A percentile compares a stretch with the other conserved stretches of the same genome.
Evolutionary conservation across 331 rosid species (phyloP).

Genomic region (Quercus tomentella): DNA sequence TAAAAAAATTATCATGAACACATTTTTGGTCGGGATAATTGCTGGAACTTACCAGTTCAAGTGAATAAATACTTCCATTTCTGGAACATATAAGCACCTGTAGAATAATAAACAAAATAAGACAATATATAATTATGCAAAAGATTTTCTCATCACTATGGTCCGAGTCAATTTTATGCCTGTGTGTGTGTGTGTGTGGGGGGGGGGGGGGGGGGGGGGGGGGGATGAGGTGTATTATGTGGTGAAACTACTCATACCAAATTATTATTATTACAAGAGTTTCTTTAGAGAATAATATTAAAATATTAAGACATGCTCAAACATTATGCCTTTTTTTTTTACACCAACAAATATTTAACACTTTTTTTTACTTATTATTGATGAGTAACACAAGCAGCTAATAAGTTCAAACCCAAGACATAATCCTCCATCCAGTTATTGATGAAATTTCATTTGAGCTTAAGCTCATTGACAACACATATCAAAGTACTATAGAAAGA

Average conservation of each 20-base stretch:
- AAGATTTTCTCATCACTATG: background rate
- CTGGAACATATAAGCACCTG: conserved; percentile 83
- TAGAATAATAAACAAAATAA: conserved; percentile 14
- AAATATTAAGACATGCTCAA: background rate
- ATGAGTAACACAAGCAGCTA: background rate
- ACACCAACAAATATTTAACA: background rate
- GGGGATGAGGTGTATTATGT: background rate
- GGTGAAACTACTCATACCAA: background rate
- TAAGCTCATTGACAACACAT: background rate
- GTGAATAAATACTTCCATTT: conserved; percentile 68
- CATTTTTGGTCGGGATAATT: background rate
- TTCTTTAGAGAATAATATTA: background rate
- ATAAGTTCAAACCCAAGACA: background rate
- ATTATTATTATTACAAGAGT: background rate
- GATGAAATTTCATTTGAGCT: background rate
- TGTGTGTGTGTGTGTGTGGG: no score
- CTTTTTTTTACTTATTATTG: background rate
- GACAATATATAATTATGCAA: background rate
- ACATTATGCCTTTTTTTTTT: background rate
- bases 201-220: no score
- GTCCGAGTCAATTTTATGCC: background rate
- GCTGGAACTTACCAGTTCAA: conserved; percentile 47
- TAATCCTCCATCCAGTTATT: background rate
- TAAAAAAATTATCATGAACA: background rate
- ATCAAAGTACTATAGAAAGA: background rate